A percentile compares a stretch with the other conserved stretches of the same genome.
These are phyloP conservation scores for Aspergillus biplanus DNA, from an alignment of 495 filamentous ascomycete species.

Conservation along the genomic window DNA sequence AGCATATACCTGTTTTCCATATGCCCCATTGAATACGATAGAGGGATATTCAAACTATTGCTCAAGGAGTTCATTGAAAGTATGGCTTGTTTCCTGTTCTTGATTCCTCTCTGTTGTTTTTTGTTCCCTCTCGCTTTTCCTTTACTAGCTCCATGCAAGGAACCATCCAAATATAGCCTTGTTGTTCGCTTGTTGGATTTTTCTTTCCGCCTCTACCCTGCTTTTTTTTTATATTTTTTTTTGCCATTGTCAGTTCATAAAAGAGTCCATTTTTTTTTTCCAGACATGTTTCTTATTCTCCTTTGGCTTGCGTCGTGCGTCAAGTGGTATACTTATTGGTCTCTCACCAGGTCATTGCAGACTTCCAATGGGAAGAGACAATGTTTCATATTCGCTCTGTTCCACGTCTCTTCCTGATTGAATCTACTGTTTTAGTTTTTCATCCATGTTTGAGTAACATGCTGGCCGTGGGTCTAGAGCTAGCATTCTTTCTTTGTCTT, in stretches of 20 bases:
- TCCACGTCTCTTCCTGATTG: slow-evolving; percentile 10
- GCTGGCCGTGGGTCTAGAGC: slow-evolving; percentile 2
- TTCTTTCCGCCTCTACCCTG: not conserved
- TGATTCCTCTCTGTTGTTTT: too few relatives aligned
- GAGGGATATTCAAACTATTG: slow-evolving; percentile 21
- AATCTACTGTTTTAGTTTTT: slow-evolving; percentile 15
- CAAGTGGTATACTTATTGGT: slow-evolving; percentile 1
- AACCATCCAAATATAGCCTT: slow-evolving; percentile 21
- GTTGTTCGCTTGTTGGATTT: slow-evolving; percentile 14
- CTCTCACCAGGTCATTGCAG: slow-evolving; percentile 7
- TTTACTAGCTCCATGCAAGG: slow-evolving; percentile 16
- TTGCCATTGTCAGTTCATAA: slow-evolving; percentile 14
- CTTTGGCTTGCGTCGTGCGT: not conserved
- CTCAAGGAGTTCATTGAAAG: slow-evolving; percentile 28
- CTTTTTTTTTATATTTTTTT: slow-evolving; percentile 8
- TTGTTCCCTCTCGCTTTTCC: not conserved
- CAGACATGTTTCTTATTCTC: too few relatives aligned
- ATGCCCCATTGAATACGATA: slow-evolving; percentile 18
- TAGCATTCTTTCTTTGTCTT: not conserved
- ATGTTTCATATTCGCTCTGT: slow-evolving; percentile 15
- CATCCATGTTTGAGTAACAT: slow-evolving; percentile 14
- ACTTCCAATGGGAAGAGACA: slow-evolving; percentile 7
- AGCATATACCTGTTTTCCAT: slow-evolving; percentile 28
- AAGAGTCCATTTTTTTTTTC: slow-evolving; percentile 7
- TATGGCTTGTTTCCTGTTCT: slow-evolving; percentile 17